Conservation (phyloP, 257 asterid species). For the Nemophila menziesii region DNA sequence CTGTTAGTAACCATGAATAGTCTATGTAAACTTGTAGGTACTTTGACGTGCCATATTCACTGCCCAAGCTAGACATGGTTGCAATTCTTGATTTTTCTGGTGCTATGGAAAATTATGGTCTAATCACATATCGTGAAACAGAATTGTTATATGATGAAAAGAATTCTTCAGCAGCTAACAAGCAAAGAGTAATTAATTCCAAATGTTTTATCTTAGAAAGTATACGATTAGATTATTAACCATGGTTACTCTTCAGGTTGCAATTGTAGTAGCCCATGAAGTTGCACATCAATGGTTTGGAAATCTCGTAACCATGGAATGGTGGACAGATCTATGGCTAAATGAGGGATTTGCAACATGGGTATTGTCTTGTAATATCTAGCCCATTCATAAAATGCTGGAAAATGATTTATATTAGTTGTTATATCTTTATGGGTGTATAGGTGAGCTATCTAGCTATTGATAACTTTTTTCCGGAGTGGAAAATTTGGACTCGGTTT, state of each 20-base stretch:
- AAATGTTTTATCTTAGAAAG: neutral
- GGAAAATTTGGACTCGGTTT: conserved; percentile 37
- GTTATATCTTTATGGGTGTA: conserved; percentile 6
- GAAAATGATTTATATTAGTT: neutral
- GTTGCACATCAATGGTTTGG: conserved; percentile 48
- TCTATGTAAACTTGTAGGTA: conserved; percentile 12
- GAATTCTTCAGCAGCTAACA: conserved; percentile 28
- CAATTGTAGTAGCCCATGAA: conserved; percentile 38
- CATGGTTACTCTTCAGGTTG: conserved; percentile 13
- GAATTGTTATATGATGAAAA: conserved; percentile 24
- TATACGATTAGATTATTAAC: neutral
- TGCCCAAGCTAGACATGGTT: conserved; percentile 38
- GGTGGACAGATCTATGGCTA: conserved; percentile 46
- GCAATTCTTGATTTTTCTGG: conserved; percentile 39
- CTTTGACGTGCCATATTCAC: conserved; percentile 29
- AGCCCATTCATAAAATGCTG: neutral
- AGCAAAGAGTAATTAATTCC: conserved; percentile 22
- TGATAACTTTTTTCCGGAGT: conserved; percentile 28
- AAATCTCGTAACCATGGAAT: conserved; percentile 38
- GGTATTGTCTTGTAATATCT: conserved; percentile 12
- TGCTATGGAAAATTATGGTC: conserved; percentile 40
- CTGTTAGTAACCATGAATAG: neutral
- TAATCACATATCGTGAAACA: conserved; percentile 24
- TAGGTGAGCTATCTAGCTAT: conserved; percentile 32
- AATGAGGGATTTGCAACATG: conserved; percentile 43